Evolutionary conservation across 1,284 basidiomycete species (phyloP).

Genomic region (Pseudozyma flocculosa): DNA sequence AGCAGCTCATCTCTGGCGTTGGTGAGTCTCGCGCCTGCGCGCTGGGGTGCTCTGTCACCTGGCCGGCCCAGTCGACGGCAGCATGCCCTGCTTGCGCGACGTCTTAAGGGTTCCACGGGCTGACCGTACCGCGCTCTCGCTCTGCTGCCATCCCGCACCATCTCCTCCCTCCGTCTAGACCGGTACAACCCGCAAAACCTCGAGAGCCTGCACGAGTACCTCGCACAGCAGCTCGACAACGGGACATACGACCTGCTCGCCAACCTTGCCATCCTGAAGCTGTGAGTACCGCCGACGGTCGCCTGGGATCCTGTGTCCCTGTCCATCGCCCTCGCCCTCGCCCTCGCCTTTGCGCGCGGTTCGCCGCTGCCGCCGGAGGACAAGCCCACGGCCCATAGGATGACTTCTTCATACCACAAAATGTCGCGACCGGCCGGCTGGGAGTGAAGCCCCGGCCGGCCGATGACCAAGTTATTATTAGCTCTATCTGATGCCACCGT

Average conservation of each 20-base stretch:
- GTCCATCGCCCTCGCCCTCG: too few species aligned
- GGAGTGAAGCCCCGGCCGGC: slow-evolving; percentile 44
- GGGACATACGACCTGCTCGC: slow-evolving; percentile 90
- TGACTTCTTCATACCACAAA: slow-evolving; percentile 27
- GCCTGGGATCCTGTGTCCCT: background rate
- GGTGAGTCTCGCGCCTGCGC: slow-evolving; percentile 4
- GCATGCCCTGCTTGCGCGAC: too few species aligned
- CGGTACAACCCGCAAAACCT: slow-evolving; percentile 94
- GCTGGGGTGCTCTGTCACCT: background rate
- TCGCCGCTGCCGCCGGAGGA: too few species aligned
- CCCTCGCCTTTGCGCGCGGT: too few species aligned
- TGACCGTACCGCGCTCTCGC: background rate
- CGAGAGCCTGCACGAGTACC: slow-evolving; percentile 87
- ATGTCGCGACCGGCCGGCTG: slow-evolving; percentile 30
- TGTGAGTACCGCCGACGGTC: slow-evolving; percentile 63
- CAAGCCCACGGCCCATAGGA: too few species aligned
- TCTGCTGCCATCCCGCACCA: background rate
- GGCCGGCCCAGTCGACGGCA: too few species aligned
- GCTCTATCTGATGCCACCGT: slow-evolving; percentile 53
- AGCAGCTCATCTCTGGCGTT: slow-evolving; percentile 54
- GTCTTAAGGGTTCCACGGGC: background rate
- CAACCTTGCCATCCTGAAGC: slow-evolving; percentile 82
- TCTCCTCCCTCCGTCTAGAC: slow-evolving; percentile 63
- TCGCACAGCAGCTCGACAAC: slow-evolving; percentile 83
- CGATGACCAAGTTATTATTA: slow-evolving; percentile 51